A percentile compares a stretch with the other conserved stretches of the same genome.
These are phyloP conservation scores for Sicyos edulis DNA, from an alignment of 306 rosid species.

Conservation along the genomic window DNA sequence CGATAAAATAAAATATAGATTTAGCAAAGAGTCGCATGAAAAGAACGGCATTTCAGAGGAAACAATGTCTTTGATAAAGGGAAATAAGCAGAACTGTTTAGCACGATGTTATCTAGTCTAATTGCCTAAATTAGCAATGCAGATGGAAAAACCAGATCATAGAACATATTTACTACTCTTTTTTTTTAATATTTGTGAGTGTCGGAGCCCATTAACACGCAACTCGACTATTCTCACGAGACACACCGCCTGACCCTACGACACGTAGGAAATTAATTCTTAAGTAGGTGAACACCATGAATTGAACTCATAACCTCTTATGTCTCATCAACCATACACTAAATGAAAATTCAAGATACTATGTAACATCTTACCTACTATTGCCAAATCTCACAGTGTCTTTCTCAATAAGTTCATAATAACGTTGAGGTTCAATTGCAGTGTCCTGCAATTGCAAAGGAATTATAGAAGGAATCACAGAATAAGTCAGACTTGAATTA, in stretches of 20 bases:
- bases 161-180: background rate
- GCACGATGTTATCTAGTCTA: background rate
- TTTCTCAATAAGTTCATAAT: slow-evolving; percentile 79
- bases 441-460: slow-evolving; percentile 53
- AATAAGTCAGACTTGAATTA: slow-evolving; percentile 10
- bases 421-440: slow-evolving; percentile 88
- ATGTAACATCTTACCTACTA: slow-evolving; percentile 53
- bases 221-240: too few relatives aligned
- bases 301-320: too few relatives aligned
- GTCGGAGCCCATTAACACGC: too few relatives aligned
- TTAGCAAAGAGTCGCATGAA: background rate
- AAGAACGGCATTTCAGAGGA: too few relatives aligned
- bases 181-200: too few relatives aligned
- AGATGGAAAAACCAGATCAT: background rate
- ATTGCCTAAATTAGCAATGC: background rate
- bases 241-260: too few relatives aligned
- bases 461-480: slow-evolving; percentile 18
- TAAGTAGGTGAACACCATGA: too few relatives aligned
- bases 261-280: too few relatives aligned
- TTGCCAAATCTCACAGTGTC: slow-evolving; percentile 93
- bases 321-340: too few relatives aligned
- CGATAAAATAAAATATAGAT: background rate
- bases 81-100: background rate
- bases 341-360: too few relatives aligned
- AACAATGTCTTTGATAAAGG: too few relatives aligned